Base-by-base conservation (phyloP, 2,329 filamentous ascomycete genomes). In the Chrysoporthe deuterocubensis region DNA sequence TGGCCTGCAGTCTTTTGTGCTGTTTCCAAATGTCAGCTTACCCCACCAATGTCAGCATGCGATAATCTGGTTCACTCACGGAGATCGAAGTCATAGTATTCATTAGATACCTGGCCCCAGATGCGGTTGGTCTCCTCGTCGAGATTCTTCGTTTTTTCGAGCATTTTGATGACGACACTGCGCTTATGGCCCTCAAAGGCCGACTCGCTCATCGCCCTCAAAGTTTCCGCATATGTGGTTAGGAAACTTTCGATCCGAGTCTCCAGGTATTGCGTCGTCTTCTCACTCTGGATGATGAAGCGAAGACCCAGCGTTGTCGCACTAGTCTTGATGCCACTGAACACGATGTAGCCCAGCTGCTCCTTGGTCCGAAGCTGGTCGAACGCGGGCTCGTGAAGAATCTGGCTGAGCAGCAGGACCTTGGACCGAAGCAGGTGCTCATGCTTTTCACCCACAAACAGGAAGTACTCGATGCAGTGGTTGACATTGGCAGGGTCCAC, bases 341-440 rank as follows among this genome's bases (percentile, higher is more conserved):
- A 97, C 0, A 99, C 95, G 64, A 99, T 92, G 74, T 99, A 99
- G 14, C 96, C 96, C 7, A 99, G 90, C 80, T 99, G 95, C 78
- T 99, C 95, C 79, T 98, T 97, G 56, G 96, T 98, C 62, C 96
- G 89, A 8, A 99, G 85, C 78, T 97, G 94, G 79, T 99, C 93
- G 76, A 98, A 99, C 9, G 92, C 92, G 4, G 94, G 94, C 80
- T 99, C 96, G 67, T 97, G 92, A 0, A 93, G 90, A 81, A 99
- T 92, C 79, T 98, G 96, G 37, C 93, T 91, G 54, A 97, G 85
- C 6, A 99, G 84, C 54, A 96, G 83, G 0, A 92, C 85, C 78
- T 92, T 94, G 16, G 94, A 92, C 21, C 93, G 88, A 14, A 92
- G 79, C 6, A 79, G 76, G n/a, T 89, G 86, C 75, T 97, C 90